Percentiles rank a stretch among this genome's conserved stretches.
Conservation (phyloP, 2,329 filamentous ascomycete species). For the Chaetomiaceae sp. region DNA sequence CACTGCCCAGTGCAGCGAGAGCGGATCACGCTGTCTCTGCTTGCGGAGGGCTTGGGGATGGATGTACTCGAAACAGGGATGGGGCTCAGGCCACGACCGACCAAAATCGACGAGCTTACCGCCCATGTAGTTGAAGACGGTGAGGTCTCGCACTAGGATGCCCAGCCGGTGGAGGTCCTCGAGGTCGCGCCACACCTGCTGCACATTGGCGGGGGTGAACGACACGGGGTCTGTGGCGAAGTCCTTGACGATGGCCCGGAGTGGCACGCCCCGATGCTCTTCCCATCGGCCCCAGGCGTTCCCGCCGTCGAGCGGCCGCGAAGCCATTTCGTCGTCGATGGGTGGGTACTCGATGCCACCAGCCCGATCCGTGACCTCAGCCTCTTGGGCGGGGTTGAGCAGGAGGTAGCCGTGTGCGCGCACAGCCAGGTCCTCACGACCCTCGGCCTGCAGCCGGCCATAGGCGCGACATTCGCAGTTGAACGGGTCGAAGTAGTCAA, state of each 20-base stretch:
- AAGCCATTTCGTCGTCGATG: too few species aligned
- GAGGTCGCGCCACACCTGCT: constrained; percentile 9
- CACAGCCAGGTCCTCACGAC: constrained; percentile 13
- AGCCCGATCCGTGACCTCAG: background rate
- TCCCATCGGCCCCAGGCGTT: constrained; percentile 11
- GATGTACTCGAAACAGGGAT: background rate
- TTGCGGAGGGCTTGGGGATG: background rate
- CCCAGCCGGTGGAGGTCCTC: constrained; percentile 11
- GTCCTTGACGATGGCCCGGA: constrained; percentile 16
- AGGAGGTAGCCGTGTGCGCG: constrained; percentile 15
- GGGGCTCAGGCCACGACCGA: constrained; percentile 3
- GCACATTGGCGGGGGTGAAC: background rate
- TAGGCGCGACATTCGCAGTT: constrained; percentile 21
- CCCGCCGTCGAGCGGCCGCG: background rate
- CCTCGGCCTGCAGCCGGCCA: constrained; percentile 16
- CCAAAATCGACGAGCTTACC: constrained; percentile 13
- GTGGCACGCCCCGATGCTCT: constrained; percentile 7
- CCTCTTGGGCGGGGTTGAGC: constrained; percentile 10
- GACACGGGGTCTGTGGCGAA: background rate
- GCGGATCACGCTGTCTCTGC: background rate
- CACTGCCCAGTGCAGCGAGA: background rate
- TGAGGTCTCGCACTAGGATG: constrained; percentile 9
- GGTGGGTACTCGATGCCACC: background rate
- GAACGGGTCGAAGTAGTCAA: constrained; percentile 17
- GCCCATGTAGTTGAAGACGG: constrained; percentile 5